Base-by-base conservation (phyloP, 306 rosid genomes). In the Pachyrhizus erosus region DNA sequence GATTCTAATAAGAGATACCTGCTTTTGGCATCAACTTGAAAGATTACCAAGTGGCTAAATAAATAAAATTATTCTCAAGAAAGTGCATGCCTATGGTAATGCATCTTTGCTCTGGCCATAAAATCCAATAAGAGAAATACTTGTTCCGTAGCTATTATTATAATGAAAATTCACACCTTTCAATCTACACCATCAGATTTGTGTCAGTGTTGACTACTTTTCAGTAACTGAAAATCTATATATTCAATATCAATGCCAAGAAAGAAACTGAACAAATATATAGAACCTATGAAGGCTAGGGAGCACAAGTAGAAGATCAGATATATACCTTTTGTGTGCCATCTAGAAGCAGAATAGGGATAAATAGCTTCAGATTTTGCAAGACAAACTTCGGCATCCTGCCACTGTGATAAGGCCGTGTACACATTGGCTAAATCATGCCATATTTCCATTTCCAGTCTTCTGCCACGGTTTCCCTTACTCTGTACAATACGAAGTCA, bases 381-480 rank as follows among this genome's bases (percentile, higher is more conserved):
- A 46, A 93, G 93, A 75, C 98, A 95, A 71, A 91, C 87, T 85
- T 95, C 98, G 45, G 97, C 98, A 58, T 95, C 98, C 46, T 77
- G 82, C 97, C 98, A 95, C 45, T 87, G 92, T 9, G 98, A 93
- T 75, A 91, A 83, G 33, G 86, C 79, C 14, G 83, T 91, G 78
- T 95, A 95, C 20, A 91, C 64, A 20, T 91, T 85, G 37, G 97
- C 97, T 55, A 95, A 89, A 77, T 95, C 98, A 73, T 90, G 92
- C 98, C 98, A 95, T 33, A 91, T 87, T 89, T 95, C 97, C 91
- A 89, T 90, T 90, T 95, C 98, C 77, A 93, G 83, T 72, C 85
- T 91, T 90, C 92, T 85, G 70, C 88, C 87, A 26, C 67, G 83
- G 68, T 78, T 86, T 88, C 89, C 82, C 83, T 82, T 82, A 64